These are phyloP conservation scores for Brettanomyces nanus DNA, from an alignment of 805 yeast genomes.

Conservation along the genomic window DNA sequence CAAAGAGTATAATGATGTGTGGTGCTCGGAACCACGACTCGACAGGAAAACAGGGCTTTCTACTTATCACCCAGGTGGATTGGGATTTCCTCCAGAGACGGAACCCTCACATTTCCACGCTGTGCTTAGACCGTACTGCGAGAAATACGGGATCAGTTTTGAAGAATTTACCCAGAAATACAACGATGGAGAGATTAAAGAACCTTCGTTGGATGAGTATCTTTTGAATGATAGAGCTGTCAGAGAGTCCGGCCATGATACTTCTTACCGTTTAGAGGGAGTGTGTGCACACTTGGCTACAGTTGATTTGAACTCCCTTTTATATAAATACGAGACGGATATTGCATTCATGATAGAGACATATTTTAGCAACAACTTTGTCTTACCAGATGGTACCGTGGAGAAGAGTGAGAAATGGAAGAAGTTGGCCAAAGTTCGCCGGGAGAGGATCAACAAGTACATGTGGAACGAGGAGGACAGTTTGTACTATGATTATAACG, in stretches of 20 bases:
- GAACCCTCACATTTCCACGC: constrained; percentile 82
- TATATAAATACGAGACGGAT: constrained; percentile 86
- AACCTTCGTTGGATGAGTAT: constrained; percentile 81
- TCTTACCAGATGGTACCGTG: constrained; percentile 34
- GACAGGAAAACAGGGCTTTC: constrained; percentile 74
- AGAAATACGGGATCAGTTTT: constrained; percentile 47
- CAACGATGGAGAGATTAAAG: constrained; percentile 55
- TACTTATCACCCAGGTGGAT: constrained; percentile 82
- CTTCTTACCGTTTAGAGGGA: constrained; percentile 84
- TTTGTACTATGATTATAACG: constrained; percentile 78
- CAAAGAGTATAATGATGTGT: constrained; percentile 73
- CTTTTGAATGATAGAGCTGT: constrained; percentile 91
- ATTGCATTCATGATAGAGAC: constrained; percentile 57
- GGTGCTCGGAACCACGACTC: constrained; percentile 69
- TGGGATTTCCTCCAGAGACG: constrained; percentile 96
- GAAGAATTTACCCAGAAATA: constrained; percentile 64
- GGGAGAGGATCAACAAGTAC: constrained; percentile 50
- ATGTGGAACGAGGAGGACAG: constrained; percentile 79
- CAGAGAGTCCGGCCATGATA: constrained; percentile 95
- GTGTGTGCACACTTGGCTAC: constrained; percentile 86
- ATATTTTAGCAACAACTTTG: constrained; percentile 44
- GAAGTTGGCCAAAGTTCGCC: constrained; percentile 46
- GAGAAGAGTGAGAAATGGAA: constrained; percentile 50
- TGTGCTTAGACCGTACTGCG: constrained; percentile 58
- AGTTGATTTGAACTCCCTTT: constrained; percentile 74